Evolutionary conservation across 116 monocot species (phyloP).

Genomic region (Zostera marina): DNA sequence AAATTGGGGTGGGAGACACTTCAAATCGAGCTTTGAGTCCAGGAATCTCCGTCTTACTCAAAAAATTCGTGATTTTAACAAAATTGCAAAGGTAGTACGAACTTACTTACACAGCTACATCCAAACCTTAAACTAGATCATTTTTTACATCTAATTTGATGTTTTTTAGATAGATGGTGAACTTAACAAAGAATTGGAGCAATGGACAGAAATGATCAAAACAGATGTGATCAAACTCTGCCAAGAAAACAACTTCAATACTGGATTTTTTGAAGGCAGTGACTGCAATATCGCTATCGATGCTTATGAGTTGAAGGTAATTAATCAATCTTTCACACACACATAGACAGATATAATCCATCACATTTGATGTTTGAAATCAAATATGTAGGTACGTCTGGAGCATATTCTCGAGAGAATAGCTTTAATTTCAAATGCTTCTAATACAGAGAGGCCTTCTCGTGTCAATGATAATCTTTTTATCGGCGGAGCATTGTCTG

Average conservation of each 20-base stretch:
- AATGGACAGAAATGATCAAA: slow-evolving; percentile 84
- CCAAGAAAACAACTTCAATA: slow-evolving; percentile 81
- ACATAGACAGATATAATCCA: too few relatives aligned
- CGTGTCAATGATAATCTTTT: slow-evolving; percentile 46
- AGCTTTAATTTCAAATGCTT: slow-evolving; percentile 69
- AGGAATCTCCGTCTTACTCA: slow-evolving; percentile 64
- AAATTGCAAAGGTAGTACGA: slow-evolving; percentile 46
- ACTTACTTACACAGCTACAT: neutral
- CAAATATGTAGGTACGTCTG: slow-evolving; percentile 53
- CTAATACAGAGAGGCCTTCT: slow-evolving; percentile 79
- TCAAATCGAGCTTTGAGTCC: slow-evolving; percentile 49
- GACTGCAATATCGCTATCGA: slow-evolving; percentile 50
- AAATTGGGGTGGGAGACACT: slow-evolving; percentile 40
- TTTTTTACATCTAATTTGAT: neutral
- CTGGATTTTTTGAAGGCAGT: slow-evolving; percentile 84
- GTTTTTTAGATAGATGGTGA: slow-evolving; percentile 50
- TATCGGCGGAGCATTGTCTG: slow-evolving; percentile 91
- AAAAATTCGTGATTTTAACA: slow-evolving; percentile 84
- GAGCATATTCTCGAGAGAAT: slow-evolving; percentile 96
- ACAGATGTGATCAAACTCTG: slow-evolving; percentile 66
- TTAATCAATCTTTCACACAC: neutral
- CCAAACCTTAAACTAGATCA: too few relatives aligned
- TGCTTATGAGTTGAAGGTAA: slow-evolving; percentile 98
- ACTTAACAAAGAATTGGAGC: slow-evolving; percentile 75
- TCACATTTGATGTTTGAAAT: neutral